Evolutionary conservation across 257 asterid genomes (phyloP).

Genomic region (Lycium barbarum): DNA sequence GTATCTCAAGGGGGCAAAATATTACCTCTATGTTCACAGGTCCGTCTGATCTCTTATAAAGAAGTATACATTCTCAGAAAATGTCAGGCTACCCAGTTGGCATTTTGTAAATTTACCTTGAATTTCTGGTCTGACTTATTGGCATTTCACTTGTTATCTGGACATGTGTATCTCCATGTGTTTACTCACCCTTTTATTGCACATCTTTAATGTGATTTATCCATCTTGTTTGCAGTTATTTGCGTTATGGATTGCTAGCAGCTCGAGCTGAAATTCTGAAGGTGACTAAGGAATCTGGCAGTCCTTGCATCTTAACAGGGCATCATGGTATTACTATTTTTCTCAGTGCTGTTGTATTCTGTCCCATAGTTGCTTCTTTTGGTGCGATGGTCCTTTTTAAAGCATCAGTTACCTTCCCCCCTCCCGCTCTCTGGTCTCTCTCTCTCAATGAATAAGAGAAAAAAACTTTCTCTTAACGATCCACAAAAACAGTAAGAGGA

Average conservation of each 20-base stretch:
- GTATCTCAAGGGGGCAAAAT: constrained; percentile 53
- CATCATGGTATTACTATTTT: constrained; percentile 43
- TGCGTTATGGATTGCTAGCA: constrained; percentile 56
- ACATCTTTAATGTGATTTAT: constrained; percentile 1
- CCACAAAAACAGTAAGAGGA: not conserved
- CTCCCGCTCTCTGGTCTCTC: not conserved
- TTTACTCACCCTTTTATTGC: constrained; percentile 3
- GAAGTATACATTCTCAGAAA: not conserved
- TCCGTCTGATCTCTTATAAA: constrained; percentile 24
- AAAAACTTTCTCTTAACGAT: not conserved
- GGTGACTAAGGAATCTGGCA: constrained; percentile 48
- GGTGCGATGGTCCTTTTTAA: not conserved
- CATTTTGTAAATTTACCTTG: not conserved
- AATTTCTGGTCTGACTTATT: constrained; percentile 13
- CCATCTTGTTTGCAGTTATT: constrained; percentile 39
- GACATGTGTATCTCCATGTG: not conserved
- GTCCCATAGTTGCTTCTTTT: not conserved
- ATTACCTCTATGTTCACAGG: constrained; percentile 60
- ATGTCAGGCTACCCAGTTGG: constrained; percentile 22
- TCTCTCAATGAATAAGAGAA: not conserved
- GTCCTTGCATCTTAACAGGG: constrained; percentile 55
- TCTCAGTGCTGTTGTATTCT: not conserved
- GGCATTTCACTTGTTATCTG: constrained; percentile 7
- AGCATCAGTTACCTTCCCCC: not conserved
- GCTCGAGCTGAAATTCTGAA: constrained; percentile 63